These are phyloP conservation scores for Vigna nakashimae DNA, from an alignment of 306 rosid species.

Conservation along the genomic window DNA sequence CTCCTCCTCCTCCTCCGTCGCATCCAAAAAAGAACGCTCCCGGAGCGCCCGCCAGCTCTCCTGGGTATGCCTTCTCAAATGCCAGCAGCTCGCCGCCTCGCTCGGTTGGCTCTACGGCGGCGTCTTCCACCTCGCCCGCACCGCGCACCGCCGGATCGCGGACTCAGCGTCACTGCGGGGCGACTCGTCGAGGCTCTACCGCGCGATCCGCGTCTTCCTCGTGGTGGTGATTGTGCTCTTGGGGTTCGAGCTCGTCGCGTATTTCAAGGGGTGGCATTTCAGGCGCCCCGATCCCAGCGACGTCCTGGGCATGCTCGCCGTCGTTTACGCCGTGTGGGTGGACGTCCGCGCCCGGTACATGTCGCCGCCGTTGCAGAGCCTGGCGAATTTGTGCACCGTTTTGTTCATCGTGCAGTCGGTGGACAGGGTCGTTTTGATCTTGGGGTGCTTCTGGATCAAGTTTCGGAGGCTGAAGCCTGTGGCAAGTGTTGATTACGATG, in stretches of 20 bases:
- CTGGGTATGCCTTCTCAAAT: constrained; percentile 68
- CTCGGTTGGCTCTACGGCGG: constrained; percentile 59
- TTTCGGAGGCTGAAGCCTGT: constrained; percentile 74
- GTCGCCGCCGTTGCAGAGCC: constrained; percentile 86
- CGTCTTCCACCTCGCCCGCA: constrained; percentile 56
- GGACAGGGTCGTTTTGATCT: constrained; percentile 78
- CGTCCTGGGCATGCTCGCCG: constrained; percentile 65
- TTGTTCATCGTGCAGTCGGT: constrained; percentile 88
- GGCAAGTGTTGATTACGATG: constrained; percentile 66
- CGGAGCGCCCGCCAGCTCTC: constrained; percentile 87
- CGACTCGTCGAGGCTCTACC: constrained; percentile 72
- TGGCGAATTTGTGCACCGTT: constrained; percentile 79
- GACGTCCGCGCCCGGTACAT: constrained; percentile 69
- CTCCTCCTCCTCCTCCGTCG: neutral
- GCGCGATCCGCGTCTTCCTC: constrained; percentile 69
- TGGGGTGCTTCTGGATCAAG: constrained; percentile 97
- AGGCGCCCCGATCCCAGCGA: constrained; percentile 82
- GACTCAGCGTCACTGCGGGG: constrained; percentile 54
- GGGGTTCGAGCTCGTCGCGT: constrained; percentile 80
- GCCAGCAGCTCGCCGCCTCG: constrained; percentile 74
- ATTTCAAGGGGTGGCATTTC: constrained; percentile 97
- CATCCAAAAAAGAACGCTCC: constrained; percentile 63
- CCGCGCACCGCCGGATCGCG: constrained; percentile 59
- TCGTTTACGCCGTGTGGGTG: constrained; percentile 76
- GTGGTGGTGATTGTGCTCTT: constrained; percentile 63